Percentiles rank a stretch among this genome's conserved stretches.
phyloP scores from a whole-genome alignment of 805 yeast genomes.

The Wickerhamomyces kurtzmanii region DNA sequence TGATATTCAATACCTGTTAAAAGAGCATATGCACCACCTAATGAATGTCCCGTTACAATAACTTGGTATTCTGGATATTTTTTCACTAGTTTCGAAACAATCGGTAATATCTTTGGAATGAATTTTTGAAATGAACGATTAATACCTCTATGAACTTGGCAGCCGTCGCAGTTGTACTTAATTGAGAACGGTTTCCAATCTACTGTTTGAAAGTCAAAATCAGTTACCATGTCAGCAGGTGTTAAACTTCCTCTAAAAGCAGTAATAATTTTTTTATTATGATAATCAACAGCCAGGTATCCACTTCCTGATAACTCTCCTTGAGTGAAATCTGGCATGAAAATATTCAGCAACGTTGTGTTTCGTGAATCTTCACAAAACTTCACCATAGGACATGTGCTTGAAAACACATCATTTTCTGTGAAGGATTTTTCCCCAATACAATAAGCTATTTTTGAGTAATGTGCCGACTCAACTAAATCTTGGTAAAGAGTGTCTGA shows the following conservation, averaged over 20 bases:
- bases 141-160: conserved; percentile 61
- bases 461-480: conserved; percentile 7
- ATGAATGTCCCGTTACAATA: conserved; percentile 61
- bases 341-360: conserved; percentile 3
- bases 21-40: conserved; percentile 65
- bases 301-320: conserved; percentile 45
- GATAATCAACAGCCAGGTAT: conserved; percentile 38
- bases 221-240: conserved; percentile 51
- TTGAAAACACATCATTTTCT: conserved; percentile 6
- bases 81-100: conserved; percentile 22
- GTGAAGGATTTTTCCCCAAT: conserved; percentile 3
- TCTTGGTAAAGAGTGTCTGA: conserved; percentile 4
- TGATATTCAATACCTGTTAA: conserved; percentile 55
- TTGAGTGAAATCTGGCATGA: conserved; percentile 9
- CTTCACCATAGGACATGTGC: conserved; percentile 7
- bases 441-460: conserved; percentile 13
- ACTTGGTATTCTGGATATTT: conserved; percentile 38
- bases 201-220: conserved; percentile 30
- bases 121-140: conserved; percentile 33
- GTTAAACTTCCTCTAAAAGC: conserved; percentile 59
- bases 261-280: conserved; percentile 30
- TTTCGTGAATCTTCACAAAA: conserved; percentile 6
- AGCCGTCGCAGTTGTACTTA: conserved; percentile 33
- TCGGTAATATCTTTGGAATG: conserved; percentile 24
- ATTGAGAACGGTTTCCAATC: conserved; percentile 11